These are phyloP conservation scores for Podospora sp. DNA, from an alignment of 495 filamentous ascomycete genomes.

Conservation along the genomic window DNA sequence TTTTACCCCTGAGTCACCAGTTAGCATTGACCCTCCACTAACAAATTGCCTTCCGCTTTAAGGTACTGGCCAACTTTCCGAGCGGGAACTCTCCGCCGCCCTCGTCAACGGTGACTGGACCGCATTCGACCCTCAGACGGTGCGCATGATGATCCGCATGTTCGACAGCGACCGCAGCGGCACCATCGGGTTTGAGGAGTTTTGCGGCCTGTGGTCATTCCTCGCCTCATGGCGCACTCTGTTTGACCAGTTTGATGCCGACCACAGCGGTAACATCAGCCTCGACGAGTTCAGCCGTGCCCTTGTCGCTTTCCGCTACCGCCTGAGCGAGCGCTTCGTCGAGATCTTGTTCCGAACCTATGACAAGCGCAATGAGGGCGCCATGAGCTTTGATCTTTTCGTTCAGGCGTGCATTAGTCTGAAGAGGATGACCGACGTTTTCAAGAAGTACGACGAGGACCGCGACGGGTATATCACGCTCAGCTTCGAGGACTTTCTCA, in stretches of 20 bases:
- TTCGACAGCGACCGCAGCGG: slow-evolving; percentile 90
- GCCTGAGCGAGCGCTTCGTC: slow-evolving; percentile 81
- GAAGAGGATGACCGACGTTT: slow-evolving; percentile 98
- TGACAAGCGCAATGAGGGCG: slow-evolving; percentile 61
- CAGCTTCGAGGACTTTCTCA: slow-evolving; percentile 81
- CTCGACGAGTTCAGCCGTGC: slow-evolving; percentile 88
- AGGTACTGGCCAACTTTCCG: slow-evolving; percentile 80
- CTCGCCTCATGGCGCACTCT: slow-evolving; percentile 89
- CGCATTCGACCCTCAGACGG: slow-evolving; percentile 92
- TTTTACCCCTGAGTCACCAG: neutral
- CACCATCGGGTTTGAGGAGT: slow-evolving; percentile 92
- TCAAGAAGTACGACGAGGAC: slow-evolving; percentile 98
- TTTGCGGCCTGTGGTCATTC: slow-evolving; percentile 94
- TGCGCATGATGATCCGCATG: slow-evolving; percentile 99
- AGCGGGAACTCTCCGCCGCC: slow-evolving; percentile 84
- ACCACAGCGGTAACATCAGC: slow-evolving; percentile 83
- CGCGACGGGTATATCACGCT: slow-evolving; percentile 88
- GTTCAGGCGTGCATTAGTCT: slow-evolving; percentile 96
- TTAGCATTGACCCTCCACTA: neutral
- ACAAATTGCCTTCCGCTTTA: slow-evolving; percentile 33
- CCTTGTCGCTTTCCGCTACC: slow-evolving; percentile 91
- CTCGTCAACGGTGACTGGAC: slow-evolving; percentile 97
- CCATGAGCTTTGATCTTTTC: slow-evolving; percentile 95
- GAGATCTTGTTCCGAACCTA: slow-evolving; percentile 72
- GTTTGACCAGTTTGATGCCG: slow-evolving; percentile 94